A percentile compares a stretch with the other conserved stretches of the same genome.
Evolutionary conservation across 495 filamentous ascomycete species (phyloP).

Genomic region (Aspergillus heteromorphus): DNA sequence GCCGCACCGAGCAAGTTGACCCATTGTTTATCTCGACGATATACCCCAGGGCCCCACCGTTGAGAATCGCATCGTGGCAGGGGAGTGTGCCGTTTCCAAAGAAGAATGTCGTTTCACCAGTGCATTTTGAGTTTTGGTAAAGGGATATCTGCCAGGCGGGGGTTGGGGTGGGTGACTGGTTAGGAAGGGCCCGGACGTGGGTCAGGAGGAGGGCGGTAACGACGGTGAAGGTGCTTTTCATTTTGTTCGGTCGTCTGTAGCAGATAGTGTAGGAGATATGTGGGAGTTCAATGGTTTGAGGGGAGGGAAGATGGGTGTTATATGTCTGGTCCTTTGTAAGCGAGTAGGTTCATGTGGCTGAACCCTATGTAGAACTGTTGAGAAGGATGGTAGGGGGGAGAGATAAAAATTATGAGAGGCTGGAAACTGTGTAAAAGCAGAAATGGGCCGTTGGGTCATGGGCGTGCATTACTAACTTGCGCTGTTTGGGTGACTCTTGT

Average conservation of each 20-base stretch:
- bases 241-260: too few species aligned
- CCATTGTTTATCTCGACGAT: not conserved
- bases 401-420: not conserved
- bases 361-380: not conserved
- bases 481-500: not conserved
- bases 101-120: slow-evolving; percentile 9
- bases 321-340: not conserved
- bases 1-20: not conserved
- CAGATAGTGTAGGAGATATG: too few species aligned
- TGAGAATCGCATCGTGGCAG: slow-evolving; percentile 5
- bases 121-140: slow-evolving; percentile 8
- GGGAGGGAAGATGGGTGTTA: not conserved
- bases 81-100: slow-evolving; percentile 3
- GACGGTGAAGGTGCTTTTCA: not conserved
- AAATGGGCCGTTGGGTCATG: not conserved
- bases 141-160: slow-evolving; percentile 7
- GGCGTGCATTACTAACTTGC: not conserved
- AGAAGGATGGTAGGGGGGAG: not conserved
- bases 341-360: not conserved
- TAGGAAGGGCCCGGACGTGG: not conserved
- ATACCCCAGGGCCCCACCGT: slow-evolving; percentile 8
- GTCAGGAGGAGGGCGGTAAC: not conserved
- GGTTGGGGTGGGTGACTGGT: not conserved
- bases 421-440: not conserved
- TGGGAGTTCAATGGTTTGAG: not conserved